Evolutionary conservation across 176 grass and related monocot genomes (phyloP).

Genomic region (Olyra latifolia): DNA sequence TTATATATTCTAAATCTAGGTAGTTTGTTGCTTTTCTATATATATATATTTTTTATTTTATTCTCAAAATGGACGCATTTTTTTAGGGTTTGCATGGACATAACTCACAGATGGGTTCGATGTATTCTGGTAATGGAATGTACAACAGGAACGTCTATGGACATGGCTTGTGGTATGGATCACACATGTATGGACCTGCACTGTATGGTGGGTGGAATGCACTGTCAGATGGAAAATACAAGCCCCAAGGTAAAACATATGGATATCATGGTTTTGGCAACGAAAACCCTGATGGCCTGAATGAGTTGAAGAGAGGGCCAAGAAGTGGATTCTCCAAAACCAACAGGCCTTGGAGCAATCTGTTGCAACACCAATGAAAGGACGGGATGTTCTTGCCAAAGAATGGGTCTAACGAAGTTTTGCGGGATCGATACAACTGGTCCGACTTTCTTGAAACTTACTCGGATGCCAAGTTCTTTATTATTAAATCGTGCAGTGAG

Average conservation of each 20-base stretch:
- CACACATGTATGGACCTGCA: constrained; percentile 56
- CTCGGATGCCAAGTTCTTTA: constrained; percentile 77
- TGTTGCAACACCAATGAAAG: constrained; percentile 38
- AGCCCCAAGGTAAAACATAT: constrained; percentile 53
- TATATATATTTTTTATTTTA: neutral
- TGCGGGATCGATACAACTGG: constrained; percentile 69
- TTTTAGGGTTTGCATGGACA: constrained; percentile 31
- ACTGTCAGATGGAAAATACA: constrained; percentile 61
- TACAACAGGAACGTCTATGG: constrained; percentile 55
- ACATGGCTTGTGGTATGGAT: constrained; percentile 58
- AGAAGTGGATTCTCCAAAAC: constrained; percentile 55
- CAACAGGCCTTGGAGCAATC: constrained; percentile 37
- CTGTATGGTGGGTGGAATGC: constrained; percentile 60
- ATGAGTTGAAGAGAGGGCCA: constrained; percentile 86
- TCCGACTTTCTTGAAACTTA: constrained; percentile 70
- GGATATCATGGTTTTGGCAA: constrained; percentile 60
- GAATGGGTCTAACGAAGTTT: constrained; percentile 20
- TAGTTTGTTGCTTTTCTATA: neutral
- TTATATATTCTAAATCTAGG: neutral
- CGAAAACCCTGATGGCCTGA: constrained; percentile 69
- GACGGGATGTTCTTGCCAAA: constrained; percentile 34
- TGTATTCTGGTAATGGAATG: constrained; percentile 57
- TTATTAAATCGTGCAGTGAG: constrained; percentile 96
- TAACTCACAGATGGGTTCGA: constrained; percentile 15
- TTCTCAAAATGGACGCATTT: neutral